Evolutionary conservation across 257 asterid species (phyloP).

Genomic region (Solanum stenotomum): DNA sequence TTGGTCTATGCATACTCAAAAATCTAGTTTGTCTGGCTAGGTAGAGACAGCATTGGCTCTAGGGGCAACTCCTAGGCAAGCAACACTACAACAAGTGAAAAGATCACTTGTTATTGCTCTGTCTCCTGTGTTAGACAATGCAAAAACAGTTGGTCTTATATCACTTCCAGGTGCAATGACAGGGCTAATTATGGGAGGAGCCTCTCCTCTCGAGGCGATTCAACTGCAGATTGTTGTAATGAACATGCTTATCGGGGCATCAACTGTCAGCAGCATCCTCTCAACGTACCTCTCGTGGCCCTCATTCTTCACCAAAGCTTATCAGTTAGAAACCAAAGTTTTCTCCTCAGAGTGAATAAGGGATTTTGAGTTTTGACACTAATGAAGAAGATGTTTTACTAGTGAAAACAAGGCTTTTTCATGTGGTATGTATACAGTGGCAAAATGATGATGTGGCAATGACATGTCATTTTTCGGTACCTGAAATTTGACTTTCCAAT

Average conservation of each 20-base stretch:
- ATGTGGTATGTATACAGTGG: not conserved
- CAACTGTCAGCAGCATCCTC: constrained; percentile 70
- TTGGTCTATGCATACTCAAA: not conserved
- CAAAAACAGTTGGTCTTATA: constrained; percentile 82
- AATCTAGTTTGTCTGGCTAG: constrained; percentile 8
- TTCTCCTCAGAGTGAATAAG: constrained; percentile 42
- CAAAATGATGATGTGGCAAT: not conserved
- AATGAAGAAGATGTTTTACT: not conserved
- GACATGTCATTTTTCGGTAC: not conserved
- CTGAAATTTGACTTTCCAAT: not conserved
- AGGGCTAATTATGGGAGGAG: constrained; percentile 96
- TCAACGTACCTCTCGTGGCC: constrained; percentile 93
- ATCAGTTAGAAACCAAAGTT: constrained; percentile 62
- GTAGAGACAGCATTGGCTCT: constrained; percentile 92
- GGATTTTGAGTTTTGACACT: not conserved
- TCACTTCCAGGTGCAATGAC: constrained; percentile 98
- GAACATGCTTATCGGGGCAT: constrained; percentile 90
- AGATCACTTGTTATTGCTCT: constrained; percentile 74
- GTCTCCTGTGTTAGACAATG: constrained; percentile 86
- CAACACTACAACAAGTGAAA: constrained; percentile 77
- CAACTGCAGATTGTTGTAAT: constrained; percentile 81
- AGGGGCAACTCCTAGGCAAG: constrained; percentile 94
- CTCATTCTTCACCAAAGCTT: constrained; percentile 80
- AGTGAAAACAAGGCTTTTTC: not conserved
- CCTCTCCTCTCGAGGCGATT: constrained; percentile 87